Evolutionary conservation across 768 basidiomycete species (phyloP).

Genomic region (Suillus variegatus): DNA sequence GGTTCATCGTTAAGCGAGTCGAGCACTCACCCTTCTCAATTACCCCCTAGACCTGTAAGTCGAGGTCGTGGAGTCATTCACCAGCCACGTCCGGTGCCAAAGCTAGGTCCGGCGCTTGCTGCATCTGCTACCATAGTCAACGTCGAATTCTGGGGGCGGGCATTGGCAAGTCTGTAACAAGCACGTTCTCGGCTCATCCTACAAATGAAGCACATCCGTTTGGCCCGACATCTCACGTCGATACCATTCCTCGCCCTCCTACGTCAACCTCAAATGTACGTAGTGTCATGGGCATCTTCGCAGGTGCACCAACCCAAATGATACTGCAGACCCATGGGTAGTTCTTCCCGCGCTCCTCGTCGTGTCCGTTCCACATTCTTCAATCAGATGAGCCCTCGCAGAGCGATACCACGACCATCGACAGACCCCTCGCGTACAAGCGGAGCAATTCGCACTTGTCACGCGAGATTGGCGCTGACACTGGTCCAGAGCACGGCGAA

Average conservation of each 20-base stretch:
- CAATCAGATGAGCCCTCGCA: slow-evolving; percentile 18
- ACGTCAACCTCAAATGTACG: slow-evolving; percentile 20
- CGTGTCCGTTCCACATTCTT: slow-evolving; percentile 29
- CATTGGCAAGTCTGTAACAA: slow-evolving; percentile 55
- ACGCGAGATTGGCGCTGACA: slow-evolving; percentile 61
- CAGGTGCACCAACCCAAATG: slow-evolving; percentile 67
- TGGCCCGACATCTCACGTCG: slow-evolving; percentile 13
- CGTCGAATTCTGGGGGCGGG: slow-evolving; percentile 87
- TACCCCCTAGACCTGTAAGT: slow-evolving; percentile 28
- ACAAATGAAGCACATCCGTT: slow-evolving; percentile 14
- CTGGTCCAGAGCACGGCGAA: slow-evolving; percentile 36
- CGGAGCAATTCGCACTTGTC: slow-evolving; percentile 43
- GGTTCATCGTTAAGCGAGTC: slow-evolving; percentile 36
- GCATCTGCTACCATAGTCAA: slow-evolving; percentile 93
- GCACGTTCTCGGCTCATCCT: slow-evolving; percentile 36
- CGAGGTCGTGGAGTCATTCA: slow-evolving; percentile 25
- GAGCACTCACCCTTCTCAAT: slow-evolving; percentile 18
- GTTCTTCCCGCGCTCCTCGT: slow-evolving; percentile 48
- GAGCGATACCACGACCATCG: slow-evolving; percentile 26
- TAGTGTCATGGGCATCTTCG: slow-evolving; percentile 86
- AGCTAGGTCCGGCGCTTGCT: slow-evolving; percentile 80
- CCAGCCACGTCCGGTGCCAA: slow-evolving; percentile 63
- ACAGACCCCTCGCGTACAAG: slow-evolving; percentile 21
- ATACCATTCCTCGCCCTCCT: slow-evolving; percentile 16
- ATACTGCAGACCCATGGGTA: slow-evolving; percentile 69